Evolutionary conservation across 2,329 filamentous ascomycete genomes (phyloP).

Genomic region (Trichoderma atrobrunneum): DNA sequence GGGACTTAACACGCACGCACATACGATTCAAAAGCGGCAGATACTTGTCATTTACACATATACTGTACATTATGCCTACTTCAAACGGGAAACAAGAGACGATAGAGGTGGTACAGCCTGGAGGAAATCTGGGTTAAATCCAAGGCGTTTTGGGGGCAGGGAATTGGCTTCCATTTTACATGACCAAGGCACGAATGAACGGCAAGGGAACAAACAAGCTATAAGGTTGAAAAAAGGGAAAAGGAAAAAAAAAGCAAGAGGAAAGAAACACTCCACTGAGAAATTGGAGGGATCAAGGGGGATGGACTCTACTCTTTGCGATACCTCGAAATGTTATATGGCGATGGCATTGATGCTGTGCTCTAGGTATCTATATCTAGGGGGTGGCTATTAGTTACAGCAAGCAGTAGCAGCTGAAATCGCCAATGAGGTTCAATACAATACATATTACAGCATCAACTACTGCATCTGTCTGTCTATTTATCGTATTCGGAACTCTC

Average conservation of each 20-base stretch:
- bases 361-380: not conserved
- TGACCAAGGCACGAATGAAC: not conserved
- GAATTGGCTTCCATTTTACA: not conserved
- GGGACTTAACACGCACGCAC: not conserved
- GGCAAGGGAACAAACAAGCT: not conserved
- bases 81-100: not conserved
- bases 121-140: not conserved
- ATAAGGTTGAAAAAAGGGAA: not conserved
- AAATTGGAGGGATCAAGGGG: not conserved
- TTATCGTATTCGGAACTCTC: not conserved
- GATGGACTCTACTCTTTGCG: not conserved
- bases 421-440: not conserved
- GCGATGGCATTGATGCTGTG: not conserved
- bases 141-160: not conserved
- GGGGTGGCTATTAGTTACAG: not conserved
- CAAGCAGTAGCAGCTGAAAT: not conserved
- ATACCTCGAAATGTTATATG: not conserved
- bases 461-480: not conserved
- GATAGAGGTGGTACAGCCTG: not conserved
- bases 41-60: not conserved
- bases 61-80: slow-evolving; percentile 10
- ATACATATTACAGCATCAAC: not conserved
- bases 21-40: not conserved
- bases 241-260: not conserved
- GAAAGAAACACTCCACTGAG: not conserved